Base-by-base conservation (phyloP, 208 protist species). In the Wallacemonas sp. region DNA sequence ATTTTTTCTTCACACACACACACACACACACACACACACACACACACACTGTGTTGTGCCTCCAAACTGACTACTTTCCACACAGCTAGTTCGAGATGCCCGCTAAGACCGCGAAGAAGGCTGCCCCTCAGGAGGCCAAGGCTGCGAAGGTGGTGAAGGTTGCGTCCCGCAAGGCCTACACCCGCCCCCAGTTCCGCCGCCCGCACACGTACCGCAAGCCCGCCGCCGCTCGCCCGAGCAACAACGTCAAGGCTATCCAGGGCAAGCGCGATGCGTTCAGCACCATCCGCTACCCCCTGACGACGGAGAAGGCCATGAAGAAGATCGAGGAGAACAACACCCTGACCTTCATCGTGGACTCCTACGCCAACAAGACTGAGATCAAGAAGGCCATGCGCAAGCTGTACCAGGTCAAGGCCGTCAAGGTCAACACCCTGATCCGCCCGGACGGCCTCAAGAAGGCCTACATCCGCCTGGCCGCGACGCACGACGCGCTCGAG, bases 261-360 rank as follows among this genome's bases (percentile, higher is more conserved):
- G 84, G 85, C 77, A 94, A 96, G 77, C 55, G 78, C 23, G 72
- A 86, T 57, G 71, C 94, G 49, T 99, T 96, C 88, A 67, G 80
- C 67, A 76, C 99, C 71, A 89, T 99, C 74, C 91, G 98, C 79
- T 98, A 98, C 89, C 99, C 99, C 31, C 79, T 99, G 57, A 99
- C 94, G 31, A 99, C 98, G 23, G 98, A 99, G 78, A 97, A 96
- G 75, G 98, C 98, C 54, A 99, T 99, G 93, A 99, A 99, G 95
- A 98, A 99, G 92, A 99, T 99, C 68, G 99, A 99, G 90, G 97
- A 99, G 70, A 98, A 99, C 88, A 99, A 99, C 97, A 99, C 99
- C 32, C 82, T 99, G 44, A 98, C 98, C 70, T 99, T 99, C 92
- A 98, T 99, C 71, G 97, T 99, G 36, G 97, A 99, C 72, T 77